Base-by-base conservation (phyloP, 1,284 basidiomycete genomes). In the Leccinum subrobustum region DNA sequence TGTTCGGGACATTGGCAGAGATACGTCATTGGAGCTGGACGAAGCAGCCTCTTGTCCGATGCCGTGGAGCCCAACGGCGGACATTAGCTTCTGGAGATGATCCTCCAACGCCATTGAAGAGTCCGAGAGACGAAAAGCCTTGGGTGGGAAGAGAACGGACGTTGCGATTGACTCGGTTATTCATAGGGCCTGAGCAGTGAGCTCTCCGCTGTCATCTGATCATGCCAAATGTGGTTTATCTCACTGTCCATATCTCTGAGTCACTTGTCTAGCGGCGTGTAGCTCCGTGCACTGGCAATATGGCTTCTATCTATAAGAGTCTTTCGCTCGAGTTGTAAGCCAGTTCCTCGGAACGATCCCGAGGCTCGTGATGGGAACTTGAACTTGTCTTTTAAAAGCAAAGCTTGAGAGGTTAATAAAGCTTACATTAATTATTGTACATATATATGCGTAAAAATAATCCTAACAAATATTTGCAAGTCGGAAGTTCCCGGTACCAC, bases 401-500 rank as follows among this genome's bases (percentile, higher is more conserved):
- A 35, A 35, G 33, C 33, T 35, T 35, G 33, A 35, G 42, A 18
- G 18, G 11, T 33, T 33, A 35, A 35, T 35, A 35, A 35, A 3
- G 33, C 33, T 35, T 35, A 14, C 33, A 35, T 48, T 23, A 48
- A 23, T 48, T 39, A 39, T 42, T 42, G 39, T 18, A 42, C n/a
- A 18, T 20, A 39, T 39, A n/a, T n/a, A 1, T 39, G 20, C 11
- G 44, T 12, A 20, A 39, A 66, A 60, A 64, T 60, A 61, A 57
- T 57, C 7, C 47, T 18, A 47, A 53, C 18, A 61, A 65, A 63
- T 57, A 60, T 50, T 27, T 14, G 27, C 42, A 9, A 29, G 5
- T 61, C 71, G 71, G 71, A 62, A 64, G 66, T 67, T 75, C 55
- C 71, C 71, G 71, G 71, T 11, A 67, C 53, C 33, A 35, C 33